Evolutionary conservation across 257 asterid species (phyloP).

Genomic region (Coffea canephora): DNA sequence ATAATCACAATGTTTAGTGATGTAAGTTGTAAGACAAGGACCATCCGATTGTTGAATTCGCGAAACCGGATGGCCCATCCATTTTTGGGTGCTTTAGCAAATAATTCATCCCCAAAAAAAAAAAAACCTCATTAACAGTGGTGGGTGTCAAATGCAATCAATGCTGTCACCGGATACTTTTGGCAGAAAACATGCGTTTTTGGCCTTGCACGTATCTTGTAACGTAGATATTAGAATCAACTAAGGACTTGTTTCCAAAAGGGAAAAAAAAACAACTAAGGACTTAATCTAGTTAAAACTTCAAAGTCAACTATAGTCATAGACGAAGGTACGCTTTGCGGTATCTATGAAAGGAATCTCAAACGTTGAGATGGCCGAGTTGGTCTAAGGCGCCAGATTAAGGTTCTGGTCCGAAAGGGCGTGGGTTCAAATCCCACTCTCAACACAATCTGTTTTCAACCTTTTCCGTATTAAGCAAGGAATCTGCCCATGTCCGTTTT

Average conservation of each 20-base stretch:
- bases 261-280: neutral
- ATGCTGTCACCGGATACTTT: no score
- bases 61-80: no score
- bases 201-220: neutral
- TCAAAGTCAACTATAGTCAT: neutral
- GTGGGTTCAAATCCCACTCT: constrained; percentile 97
- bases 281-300: neutral
- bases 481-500: no score
- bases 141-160: neutral
- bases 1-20: neutral
- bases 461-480: no score
- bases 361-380: constrained; percentile 92
- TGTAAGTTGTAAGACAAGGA: no score
- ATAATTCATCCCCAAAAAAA: no score
- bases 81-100: no score
- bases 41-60: no score
- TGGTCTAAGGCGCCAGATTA: constrained; percentile 99
- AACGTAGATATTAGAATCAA: neutral
- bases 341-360: neutral
- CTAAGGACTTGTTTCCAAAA: neutral
- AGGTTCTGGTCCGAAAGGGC: constrained; percentile 99
- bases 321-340: no score
- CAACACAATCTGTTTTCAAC: constrained; percentile 34
- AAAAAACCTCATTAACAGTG: no score
- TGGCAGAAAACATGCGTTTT: no score